Base-by-base conservation (phyloP, 163 green algal genomes). In the Dunaliella salina region DNA sequence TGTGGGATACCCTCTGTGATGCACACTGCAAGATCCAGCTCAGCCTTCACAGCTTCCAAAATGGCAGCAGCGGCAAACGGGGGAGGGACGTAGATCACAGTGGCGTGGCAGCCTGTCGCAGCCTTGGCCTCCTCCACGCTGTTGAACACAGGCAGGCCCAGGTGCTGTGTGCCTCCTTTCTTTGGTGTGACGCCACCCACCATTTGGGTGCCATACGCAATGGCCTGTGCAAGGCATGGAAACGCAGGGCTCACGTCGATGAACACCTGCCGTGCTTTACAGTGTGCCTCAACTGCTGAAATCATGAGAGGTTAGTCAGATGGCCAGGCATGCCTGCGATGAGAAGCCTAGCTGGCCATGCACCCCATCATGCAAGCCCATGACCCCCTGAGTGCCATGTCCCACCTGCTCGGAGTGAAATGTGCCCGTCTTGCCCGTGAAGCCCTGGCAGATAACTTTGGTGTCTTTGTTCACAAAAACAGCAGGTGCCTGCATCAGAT, bases 1-100 rank as follows among this genome's bases (percentile, higher is more conserved):
- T 98, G 95, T 20, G 97, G 97, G 85, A 99, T 99, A 87, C 97
- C 97, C 90, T 99, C 97, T 15, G 97, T 99, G 91, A 99, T 99
- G 93, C 96, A 99, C 57, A 99, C 97, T 59, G 99, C 95, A 78
- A 99, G 92, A 72, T 98, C 94, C 57, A 99, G 87, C 92, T 98
- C 97, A 15, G 96, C 97, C 85, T 98, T 94, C 18, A 99, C 90
- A 0, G 92, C 93, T 86, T 99, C 97, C 85, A 99, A 87, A 87
- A 99, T 98, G 32, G 97, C 97, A 24, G 87, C 86, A 50, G 97
- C 97, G 24, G 97, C 97, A 88, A 97, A 97, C 0, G 97, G 94
- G 5, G 97, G 97, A 11, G 97, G 97, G 75, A 99, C 97, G 85
- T 99, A 99, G 83, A 99, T 96, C 25, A 96, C 97, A 1, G 92